Base-by-base conservation (phyloP, 768 basidiomycete species). In the Termitomyces sp. region DNA sequence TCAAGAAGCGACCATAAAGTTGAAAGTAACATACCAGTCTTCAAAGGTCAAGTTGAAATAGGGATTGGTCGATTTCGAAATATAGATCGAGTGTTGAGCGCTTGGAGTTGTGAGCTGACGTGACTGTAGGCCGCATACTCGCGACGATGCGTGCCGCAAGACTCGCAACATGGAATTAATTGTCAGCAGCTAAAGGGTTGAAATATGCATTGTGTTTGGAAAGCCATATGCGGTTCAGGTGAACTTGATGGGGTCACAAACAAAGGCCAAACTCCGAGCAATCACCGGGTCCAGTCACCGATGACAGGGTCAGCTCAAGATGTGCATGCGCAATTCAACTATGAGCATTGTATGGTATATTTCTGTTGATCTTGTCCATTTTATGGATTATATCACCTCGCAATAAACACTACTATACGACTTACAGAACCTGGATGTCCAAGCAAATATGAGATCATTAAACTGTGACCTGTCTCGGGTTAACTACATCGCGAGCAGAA, bases 21-120 rank as follows among this genome's bases (percentile, higher is more conserved):
- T 43, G 49, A 12, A 50, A 49, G 46, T 10, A 38, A 60, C 58
- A 55, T 33, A 93, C 94, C 93, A 95, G 70, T 96, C 94, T 71
- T 97, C 95, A 53, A 91, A 82, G 0, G 91, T 83, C 46, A 97
- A 82, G 71, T 97, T 97, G 73, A 95, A 93, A 72, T 87, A 91
- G 2, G 95, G 93, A 65, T 93, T 81, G 5, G 81, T 83, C 16
- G 92, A 92, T 32, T 77, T 79, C 0, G 93, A 96, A 13, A 93
- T 75, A 68, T 86, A 89, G 52, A 89, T 83, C 1, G 81, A 79
- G 67, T 80, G 79, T 43, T 74, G 69, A 12, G 75, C 75, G 56
- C 63, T 75, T 52, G 62, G 61, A 36, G 63, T 58, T 6, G 61
- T 53, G 40, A 67, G 63, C 33, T 35, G 56, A 56, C 65, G 58